phyloP scores from a whole-genome alignment of 2,329 filamentous ascomycete genomes.

The Paracoccidioides brasiliensis region DNA sequence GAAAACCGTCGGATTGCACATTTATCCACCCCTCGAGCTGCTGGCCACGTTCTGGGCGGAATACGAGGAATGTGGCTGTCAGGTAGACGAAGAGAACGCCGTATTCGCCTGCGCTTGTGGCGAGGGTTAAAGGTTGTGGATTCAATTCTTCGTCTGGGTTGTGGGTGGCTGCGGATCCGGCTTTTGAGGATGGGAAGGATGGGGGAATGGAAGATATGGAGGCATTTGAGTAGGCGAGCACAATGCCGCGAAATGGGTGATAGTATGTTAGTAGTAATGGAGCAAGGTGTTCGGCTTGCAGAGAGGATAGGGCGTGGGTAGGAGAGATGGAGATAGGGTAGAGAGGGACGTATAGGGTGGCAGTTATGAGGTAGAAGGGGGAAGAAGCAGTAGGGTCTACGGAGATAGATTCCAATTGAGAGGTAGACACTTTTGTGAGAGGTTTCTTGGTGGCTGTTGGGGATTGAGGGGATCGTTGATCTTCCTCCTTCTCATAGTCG shows the following conservation, averaged over 20 bases:
- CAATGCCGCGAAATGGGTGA: constrained; percentile 43
- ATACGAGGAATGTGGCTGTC: constrained; percentile 74
- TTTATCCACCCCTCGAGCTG: constrained; percentile 72
- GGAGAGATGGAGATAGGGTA: constrained; percentile 43
- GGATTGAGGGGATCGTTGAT: constrained; percentile 24
- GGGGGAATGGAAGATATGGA: constrained; percentile 27
- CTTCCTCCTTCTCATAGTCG: constrained; percentile 7
- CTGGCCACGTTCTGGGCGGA: constrained; percentile 59
- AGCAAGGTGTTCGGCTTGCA: constrained; percentile 49
- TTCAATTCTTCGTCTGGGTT: constrained; percentile 16
- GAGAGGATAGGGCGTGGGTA: constrained; percentile 40
- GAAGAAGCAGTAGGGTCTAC: constrained; percentile 28
- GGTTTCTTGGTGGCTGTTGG: constrained; percentile 22
- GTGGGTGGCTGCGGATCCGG: constrained; percentile 15
- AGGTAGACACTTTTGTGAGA: constrained; percentile 24
- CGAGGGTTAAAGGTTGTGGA: constrained; percentile 28
- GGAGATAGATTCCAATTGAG: constrained; percentile 5
- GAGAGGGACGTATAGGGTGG: constrained; percentile 57
- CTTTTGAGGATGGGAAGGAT: constrained; percentile 21
- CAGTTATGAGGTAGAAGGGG: constrained; percentile 65
- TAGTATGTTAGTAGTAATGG: constrained; percentile 52
- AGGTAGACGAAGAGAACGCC: constrained; percentile 79
- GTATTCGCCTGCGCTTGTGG: constrained; percentile 58
- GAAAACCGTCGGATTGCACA: constrained; percentile 74
- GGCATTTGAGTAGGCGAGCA: constrained; percentile 41